Base-by-base conservation (phyloP, 495 filamentous ascomycete genomes). In the Immersiella caudata region DNA sequence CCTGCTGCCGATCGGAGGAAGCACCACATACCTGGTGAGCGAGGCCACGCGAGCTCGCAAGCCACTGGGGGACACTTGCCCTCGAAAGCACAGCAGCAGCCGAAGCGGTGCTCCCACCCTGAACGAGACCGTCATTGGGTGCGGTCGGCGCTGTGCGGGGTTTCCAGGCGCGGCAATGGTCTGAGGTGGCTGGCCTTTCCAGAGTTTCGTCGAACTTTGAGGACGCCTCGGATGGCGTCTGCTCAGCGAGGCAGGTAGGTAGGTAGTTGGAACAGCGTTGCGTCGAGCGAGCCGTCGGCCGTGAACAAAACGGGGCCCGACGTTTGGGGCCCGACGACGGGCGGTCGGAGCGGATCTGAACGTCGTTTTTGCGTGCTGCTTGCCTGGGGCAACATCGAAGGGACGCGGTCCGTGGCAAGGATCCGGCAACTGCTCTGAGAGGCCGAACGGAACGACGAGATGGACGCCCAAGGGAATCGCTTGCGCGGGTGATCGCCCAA, bases 1-100 rank as follows among this genome's bases (percentile, higher is more conserved):
- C 40, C 29, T 29, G 63, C 51, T 65, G 63, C 63, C 63, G 63
- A 65, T 46, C 51, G 21, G 22, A 58, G 35, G 63, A 65, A 35
- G 52, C 63, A 57, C 63, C 52, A 57, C 54, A 35, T 58, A 58
- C 63, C 52, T 29, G 63, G 16, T 57, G 52, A 35, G 63, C 29
- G 51, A 20, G 25, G 51, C 63, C 52, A 56, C 52, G 52, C 63
- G 63, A 65, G 22, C 26, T 33, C 40, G 56, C 60, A 33, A 50
- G 35, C 60, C 26, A 50, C 60, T 24, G 33, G 57, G n/a, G 20
- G n/a, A 20, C 29, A 60, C 24, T 60, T 8, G 24, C 57, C 18
- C 20, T 18, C 26, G 24, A 29, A n/a, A 33, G 57, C 57, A 60
- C 57, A 40, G n/a, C 25, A 60, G 25, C 40, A 46, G 40, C 40